Evolutionary conservation across 495 filamentous ascomycete genomes (phyloP), one percentile per base, ranked within the genome.

Genomic region (Annulohypoxylon bovei): DNA sequence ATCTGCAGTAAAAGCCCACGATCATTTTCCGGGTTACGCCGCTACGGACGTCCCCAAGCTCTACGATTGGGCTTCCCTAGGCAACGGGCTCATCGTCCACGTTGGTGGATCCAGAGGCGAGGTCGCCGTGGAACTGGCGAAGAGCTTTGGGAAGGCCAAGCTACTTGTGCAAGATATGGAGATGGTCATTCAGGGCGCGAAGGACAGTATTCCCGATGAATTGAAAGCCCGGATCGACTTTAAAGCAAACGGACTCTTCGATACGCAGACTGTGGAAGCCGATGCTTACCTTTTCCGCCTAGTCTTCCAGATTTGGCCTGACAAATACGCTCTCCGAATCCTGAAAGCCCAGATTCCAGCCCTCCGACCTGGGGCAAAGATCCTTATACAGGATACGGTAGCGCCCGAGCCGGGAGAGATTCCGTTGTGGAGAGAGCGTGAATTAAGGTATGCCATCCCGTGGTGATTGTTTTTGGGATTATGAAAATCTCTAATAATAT

Each of bases 231-330:
- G 72, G 12, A 49, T 77, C n/a, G 2, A 54, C 14, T 88, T 82
- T 71, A 60, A 67, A 62, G 71, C 71, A 12, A 79, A 87, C 49
- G 79, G 85, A 52, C 83, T 88, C 68, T 82, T 87, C 68, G 50
- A 73, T 7, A 50, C 70, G 6, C 84, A 88, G 67, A 77, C 84
- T 0, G 69, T 85, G 27, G 68, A 68, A 20, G 86, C 86, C 9
- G 83, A 87, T 54, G 79, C 83, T 7, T 89, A 87, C 67, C 76
- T 88, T 47, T 75, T 87, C 20, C 82, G 86, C 4, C 74, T 78
- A 67, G 76, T 88, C 37, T 63, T 89, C 18, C 86, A 86, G 62
- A 79, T 86, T 62, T 83, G 82, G 78, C 47, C 74, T 6, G 77
- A 83, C 46, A 70, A 77, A 30, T 74, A 85, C 44, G 77, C 74